phyloP scores from a whole-genome alignment of 202 grass and related monocot species.

The Setaria viridis region DNA sequence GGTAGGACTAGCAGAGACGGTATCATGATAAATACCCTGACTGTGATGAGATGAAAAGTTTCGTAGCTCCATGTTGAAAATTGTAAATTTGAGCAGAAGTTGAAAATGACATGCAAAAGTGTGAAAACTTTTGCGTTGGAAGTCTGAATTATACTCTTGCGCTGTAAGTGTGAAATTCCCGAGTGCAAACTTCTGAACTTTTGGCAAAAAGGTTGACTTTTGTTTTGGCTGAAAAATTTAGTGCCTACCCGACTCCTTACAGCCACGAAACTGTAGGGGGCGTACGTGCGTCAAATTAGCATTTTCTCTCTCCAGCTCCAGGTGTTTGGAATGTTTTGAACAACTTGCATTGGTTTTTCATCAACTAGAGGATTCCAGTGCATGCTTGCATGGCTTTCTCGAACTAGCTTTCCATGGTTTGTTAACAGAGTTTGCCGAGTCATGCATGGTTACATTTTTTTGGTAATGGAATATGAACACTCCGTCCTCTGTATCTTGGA shows the following conservation, averaged over 20 bases:
- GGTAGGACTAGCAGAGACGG: background rate
- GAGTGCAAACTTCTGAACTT: background rate
- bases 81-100: background rate
- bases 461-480: too few species aligned
- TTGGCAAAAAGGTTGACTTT: background rate
- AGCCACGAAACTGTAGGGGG: background rate
- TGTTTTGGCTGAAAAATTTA: background rate
- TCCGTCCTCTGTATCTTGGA: too few species aligned
- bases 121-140: background rate
- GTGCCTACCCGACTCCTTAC: constrained; percentile 21
- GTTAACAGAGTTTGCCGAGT: too few species aligned
- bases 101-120: background rate
- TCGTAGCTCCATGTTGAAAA: background rate
- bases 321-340: background rate
- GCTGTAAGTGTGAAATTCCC: constrained; percentile 11
- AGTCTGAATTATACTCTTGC: background rate
- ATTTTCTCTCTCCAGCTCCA: too few species aligned
- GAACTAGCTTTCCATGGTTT: background rate
- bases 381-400: background rate
- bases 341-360: too few species aligned
- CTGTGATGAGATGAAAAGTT: background rate
- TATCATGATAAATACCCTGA: background rate
- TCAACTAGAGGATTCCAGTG: background rate
- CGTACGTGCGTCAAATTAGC: background rate
- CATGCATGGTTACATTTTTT: too few species aligned